Base-by-base conservation (phyloP, 2,329 filamentous ascomycete genomes). In the Botryotinia narcissicola region DNA sequence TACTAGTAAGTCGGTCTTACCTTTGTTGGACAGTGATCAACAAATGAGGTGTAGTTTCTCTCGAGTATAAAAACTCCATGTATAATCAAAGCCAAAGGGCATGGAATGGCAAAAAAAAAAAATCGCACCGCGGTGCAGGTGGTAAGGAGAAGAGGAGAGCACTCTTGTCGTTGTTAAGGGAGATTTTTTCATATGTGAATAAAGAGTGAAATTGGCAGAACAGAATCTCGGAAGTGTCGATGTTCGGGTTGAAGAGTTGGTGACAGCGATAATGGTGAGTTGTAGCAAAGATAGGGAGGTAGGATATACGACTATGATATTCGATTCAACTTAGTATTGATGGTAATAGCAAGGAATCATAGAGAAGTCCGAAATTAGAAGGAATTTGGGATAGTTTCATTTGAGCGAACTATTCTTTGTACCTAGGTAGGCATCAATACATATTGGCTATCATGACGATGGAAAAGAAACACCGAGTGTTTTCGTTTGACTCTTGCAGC, bases 381-480 rank as follows among this genome's bases (percentile, higher is more conserved):
- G 25, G 2, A 14, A 54, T 54, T 9, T n/a, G 25, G 12, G 25
- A 54, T n/a, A 16, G 5, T n/a, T n/a, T 54, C 0, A 12, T 6
- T n/a, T n/a, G 48, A 7, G 25, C 12, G 4, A 6, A n/a, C 12
- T 1, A 7, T 54, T 54, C 25, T 1, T 54, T n/a, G 48, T 32
- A 32, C 32, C 32, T 32, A 32, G 32, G 32, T 51, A 7, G 3
- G 4, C 1, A 8, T 16, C 25, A 16, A n/a, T n/a, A 16, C 0
- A 14, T n/a, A n/a, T n/a, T 16, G 4, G 1, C n/a, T 54, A 12
- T 6, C 25, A n/a, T 16, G 5, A 16, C 4, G 25, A n/a, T 54
- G 48, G 3, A n/a, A 7, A 2, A n/a, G 4, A n/a, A 54, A 0
- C 4, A 16, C 7, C 7, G 12, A 1, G 3, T 0, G 12, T 0